Base-by-base conservation (phyloP, 176 grass and related monocot species). In the Tillandsia fasciculata region DNA sequence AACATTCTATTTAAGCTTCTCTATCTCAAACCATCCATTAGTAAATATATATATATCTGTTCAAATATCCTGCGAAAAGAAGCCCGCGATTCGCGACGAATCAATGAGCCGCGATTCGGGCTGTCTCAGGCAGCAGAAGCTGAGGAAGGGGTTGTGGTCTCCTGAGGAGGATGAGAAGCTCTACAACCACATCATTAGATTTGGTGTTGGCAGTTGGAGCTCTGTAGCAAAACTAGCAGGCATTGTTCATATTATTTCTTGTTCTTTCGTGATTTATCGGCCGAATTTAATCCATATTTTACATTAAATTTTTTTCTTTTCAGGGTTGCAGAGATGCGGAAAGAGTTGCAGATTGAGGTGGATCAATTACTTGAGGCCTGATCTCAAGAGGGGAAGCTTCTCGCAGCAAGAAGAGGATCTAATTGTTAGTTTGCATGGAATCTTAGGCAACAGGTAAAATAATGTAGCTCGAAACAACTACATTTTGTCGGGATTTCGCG, bases 101-200 rank as follows among this genome's bases (percentile, higher is more conserved):
- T 93, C 33, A 42, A 42, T 42, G 90, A 86, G 86, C 57, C 83
- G 86, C 52, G 80, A 83, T 63, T 73, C 78, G 53, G 68, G 70
- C 86, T 83, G 52, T 68, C 77, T 65, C 70, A 81, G 33, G 33
- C 33, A 86, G 83, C 86, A 83, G 71, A 93, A 93, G 86, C 83
- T 93, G 48, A 87, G 90, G 56, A 93, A 93, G 81, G 86, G 90
- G 3, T 72, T 93, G 13, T 93, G 90, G 90, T 93, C 90, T 12
- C 90, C 90, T 15, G 90, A 93, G 78, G 90, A 93, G 52, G 90
- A 93, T 79, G 90, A 93, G 77, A 93, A 86, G 90, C 81, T 93
- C 65, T 93, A 89, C 90, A 93, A 86, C 23, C 90, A 93, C 83
- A 89, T 93, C 90, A 86, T 86, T 75, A 84, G 72, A 27, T 93